Evolutionary conservation across 2,329 filamentous ascomycete species (phyloP).

Genomic region (Hypoxylon rubiginosum): DNA sequence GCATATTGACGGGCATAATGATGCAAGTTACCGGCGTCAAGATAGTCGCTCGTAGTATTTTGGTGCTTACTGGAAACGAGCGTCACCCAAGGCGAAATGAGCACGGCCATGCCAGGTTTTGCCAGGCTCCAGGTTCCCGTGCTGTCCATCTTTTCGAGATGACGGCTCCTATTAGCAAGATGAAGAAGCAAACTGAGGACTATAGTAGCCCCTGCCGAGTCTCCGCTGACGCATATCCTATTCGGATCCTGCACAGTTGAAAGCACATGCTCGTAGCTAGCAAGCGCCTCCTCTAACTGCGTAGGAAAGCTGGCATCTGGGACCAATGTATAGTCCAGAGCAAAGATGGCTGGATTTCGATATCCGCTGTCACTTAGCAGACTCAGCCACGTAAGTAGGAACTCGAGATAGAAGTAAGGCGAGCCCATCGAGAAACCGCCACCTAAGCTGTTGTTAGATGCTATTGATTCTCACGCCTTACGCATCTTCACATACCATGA

Average conservation of each 20-base stretch:
- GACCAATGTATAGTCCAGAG: conserved; percentile 84
- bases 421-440: conserved; percentile 90
- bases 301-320: conserved; percentile 80
- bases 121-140: conserved; percentile 52
- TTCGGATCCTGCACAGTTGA: conserved; percentile 69
- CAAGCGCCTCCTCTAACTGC: conserved; percentile 77
- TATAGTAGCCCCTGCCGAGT: conserved; percentile 83
- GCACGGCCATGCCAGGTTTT: conserved; percentile 68
- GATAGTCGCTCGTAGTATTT: conserved; percentile 80
- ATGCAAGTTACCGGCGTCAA: conserved; percentile 75
- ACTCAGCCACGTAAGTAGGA: conserved; percentile 78
- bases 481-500: conserved; percentile 72
- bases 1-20: conserved; percentile 79
- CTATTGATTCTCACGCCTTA: conserved; percentile 2
- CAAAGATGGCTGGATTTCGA: conserved; percentile 81
- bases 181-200: conserved; percentile 80
- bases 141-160: conserved; percentile 49
- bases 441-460: conserved; percentile 59
- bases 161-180: conserved; percentile 63
- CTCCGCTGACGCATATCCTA: conserved; percentile 78
- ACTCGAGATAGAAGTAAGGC: conserved; percentile 86
- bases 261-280: conserved; percentile 79
- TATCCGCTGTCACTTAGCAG: conserved; percentile 76
- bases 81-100: conserved; percentile 86
- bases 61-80: conserved; percentile 76